A percentile compares a stretch with the other conserved stretches of the same genome.
These are phyloP conservation scores for Carex cristatella DNA, from an alignment of 176 grass and related monocot species.

Conservation along the genomic window DNA sequence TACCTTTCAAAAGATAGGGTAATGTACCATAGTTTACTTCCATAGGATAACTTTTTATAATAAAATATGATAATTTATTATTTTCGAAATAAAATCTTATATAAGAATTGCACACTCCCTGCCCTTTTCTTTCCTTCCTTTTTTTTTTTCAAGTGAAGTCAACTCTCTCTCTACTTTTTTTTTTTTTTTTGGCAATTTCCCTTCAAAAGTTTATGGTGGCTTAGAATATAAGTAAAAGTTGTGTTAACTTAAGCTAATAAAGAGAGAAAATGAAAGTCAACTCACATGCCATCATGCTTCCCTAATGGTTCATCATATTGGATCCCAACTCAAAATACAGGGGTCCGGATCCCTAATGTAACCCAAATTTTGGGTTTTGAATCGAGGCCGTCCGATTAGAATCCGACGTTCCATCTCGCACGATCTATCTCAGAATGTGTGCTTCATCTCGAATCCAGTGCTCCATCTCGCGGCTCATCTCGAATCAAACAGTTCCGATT, in stretches of 20 bases:
- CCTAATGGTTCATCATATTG: conserved; percentile 96
- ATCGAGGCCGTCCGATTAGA: too few relatives aligned
- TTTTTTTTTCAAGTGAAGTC: not conserved
- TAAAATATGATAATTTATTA: not conserved
- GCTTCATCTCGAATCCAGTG: too few relatives aligned
- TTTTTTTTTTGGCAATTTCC: not conserved
- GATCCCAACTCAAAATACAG: conserved; percentile 82
- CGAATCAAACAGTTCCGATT: too few relatives aligned
- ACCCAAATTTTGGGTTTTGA: too few relatives aligned
- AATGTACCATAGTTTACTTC: too few relatives aligned
- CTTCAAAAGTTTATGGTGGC: not conserved
- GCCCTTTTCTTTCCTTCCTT: not conserved
- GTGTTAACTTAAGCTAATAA: not conserved
- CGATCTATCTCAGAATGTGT: too few relatives aligned
- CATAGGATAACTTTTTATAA: not conserved
- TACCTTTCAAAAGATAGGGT: not conserved
- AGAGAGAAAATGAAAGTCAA: conserved; percentile 21
- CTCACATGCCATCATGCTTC: conserved; percentile 93
- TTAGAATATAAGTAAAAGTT: not conserved
- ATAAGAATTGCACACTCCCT: not conserved
- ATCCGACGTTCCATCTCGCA: too few relatives aligned
- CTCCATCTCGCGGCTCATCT: too few relatives aligned
- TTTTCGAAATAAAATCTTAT: not conserved
- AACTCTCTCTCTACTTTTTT: not conserved
- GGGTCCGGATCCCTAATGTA: not conserved